These are phyloP conservation scores for Claviceps sp. DNA, from an alignment of 2,329 filamentous ascomycete genomes.

Conservation along the genomic window DNA sequence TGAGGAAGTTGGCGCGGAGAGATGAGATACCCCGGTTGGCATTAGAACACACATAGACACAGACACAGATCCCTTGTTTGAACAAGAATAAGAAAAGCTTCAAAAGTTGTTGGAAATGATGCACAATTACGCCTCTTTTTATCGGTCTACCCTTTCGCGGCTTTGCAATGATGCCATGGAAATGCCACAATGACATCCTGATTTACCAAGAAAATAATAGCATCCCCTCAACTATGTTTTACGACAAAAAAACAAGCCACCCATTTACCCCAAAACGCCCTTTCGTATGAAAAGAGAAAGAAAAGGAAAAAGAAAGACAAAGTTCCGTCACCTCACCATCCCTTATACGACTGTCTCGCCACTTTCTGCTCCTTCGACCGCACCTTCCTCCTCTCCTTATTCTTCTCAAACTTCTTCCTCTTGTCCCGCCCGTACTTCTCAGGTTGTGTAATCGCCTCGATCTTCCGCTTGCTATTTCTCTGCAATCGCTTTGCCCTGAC, in stretches of 20 bases:
- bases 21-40: neutral
- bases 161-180: neutral
- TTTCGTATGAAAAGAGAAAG: neutral
- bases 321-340: slow-evolving; percentile 15
- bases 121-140: neutral
- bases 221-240: neutral
- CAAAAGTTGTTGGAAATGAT: neutral
- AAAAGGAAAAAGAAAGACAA: slow-evolving; percentile 7
- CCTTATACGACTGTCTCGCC: slow-evolving; percentile 56
- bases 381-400: slow-evolving; percentile 71
- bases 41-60: neutral
- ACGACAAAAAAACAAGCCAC: neutral
- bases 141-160: neutral
- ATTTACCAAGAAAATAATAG: neutral
- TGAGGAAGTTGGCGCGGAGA: neutral
- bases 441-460: slow-evolving; percentile 73
- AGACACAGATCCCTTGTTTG: neutral
- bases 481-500: slow-evolving; percentile 61
- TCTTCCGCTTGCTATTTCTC: slow-evolving; percentile 71
- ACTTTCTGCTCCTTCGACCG: slow-evolving; percentile 60
- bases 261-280: neutral
- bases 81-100: neutral
- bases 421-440: slow-evolving; percentile 69
- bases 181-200: neutral
- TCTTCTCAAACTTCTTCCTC: slow-evolving; percentile 70